Evolutionary conservation across 208 protist genomes (phyloP).

Genomic region (Trypanosoma conorhini): DNA sequence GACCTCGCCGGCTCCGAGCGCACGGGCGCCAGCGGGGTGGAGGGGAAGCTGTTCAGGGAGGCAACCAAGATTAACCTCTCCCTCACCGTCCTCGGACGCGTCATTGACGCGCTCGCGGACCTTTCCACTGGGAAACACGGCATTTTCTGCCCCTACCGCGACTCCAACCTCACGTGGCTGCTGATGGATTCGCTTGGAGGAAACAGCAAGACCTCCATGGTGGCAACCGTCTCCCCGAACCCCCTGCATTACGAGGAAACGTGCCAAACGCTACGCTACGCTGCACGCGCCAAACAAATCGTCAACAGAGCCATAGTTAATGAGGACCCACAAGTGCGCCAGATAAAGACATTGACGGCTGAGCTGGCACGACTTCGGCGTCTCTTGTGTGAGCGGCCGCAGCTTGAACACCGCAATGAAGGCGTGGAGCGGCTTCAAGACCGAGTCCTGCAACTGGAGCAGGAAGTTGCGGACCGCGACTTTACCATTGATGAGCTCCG

Average conservation of each 20-base stretch:
- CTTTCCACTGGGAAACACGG: constrained; percentile 36
- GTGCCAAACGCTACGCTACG: constrained; percentile 90
- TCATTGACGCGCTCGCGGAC: constrained; percentile 87
- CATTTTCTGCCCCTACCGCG: constrained; percentile 59
- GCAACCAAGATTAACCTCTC: constrained; percentile 91
- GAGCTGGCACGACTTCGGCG: constrained; percentile 71
- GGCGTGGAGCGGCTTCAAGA: constrained; percentile 25
- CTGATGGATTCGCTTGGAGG: constrained; percentile 91
- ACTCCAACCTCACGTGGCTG: constrained; percentile 87
- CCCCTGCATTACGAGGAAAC: constrained; percentile 83
- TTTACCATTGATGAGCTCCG: constrained; percentile 20
- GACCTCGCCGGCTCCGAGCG: constrained; percentile 95
- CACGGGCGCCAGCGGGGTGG: constrained; percentile 76
- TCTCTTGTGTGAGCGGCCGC: constrained; percentile 40
- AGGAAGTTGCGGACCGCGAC: constrained; percentile 22
- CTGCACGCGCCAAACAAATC: constrained; percentile 92
- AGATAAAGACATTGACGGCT: constrained; percentile 65
- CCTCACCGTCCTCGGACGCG: constrained; percentile 87
- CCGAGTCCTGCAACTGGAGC: constrained; percentile 18
- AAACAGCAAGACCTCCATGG: constrained; percentile 93
- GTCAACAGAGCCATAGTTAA: constrained; percentile 88
- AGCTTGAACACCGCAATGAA: constrained; percentile 27
- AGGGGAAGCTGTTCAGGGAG: constrained; percentile 77
- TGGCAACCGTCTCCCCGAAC: constrained; percentile 87
- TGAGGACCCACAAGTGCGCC: constrained; percentile 87